Conservation (phyloP, 2,329 filamentous ascomycete species). For the Fusarium pilosicola region DNA sequence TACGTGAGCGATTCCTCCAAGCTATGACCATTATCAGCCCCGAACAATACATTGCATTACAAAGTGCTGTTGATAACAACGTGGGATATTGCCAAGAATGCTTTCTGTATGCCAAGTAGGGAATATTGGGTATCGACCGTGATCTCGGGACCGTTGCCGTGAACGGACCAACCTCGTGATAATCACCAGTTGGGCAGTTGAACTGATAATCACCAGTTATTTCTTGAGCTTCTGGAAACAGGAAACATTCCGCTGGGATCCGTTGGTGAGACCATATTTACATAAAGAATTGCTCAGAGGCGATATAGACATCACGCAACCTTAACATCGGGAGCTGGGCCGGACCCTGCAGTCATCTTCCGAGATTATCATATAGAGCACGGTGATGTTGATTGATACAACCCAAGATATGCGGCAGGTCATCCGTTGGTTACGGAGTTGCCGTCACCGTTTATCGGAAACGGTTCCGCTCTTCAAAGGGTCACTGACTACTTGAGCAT, state of each 20-base stretch:
- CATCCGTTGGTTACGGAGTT: neutral
- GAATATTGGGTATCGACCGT: neutral
- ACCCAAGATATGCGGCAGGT: neutral
- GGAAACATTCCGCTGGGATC: neutral
- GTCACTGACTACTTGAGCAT: neutral
- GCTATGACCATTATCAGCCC: slow-evolving; percentile 74
- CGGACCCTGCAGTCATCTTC: neutral
- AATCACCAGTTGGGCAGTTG: neutral
- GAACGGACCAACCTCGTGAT: neutral
- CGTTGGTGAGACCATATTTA: neutral
- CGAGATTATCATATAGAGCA: slow-evolving; percentile 1
- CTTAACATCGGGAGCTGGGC: neutral
- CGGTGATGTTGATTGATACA: neutral
- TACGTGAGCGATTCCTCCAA: slow-evolving; percentile 73
- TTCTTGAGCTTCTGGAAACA: neutral
- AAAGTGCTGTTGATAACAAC: neutral
- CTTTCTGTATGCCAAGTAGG: neutral
- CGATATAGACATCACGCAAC: neutral
- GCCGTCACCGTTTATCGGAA: slow-evolving; percentile 1
- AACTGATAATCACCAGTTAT: neutral
- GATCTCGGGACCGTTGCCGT: neutral
- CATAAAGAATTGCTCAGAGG: neutral
- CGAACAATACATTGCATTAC: slow-evolving; percentile 55
- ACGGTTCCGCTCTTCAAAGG: neutral
- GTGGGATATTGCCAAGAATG: neutral